Percentiles rank a stretch among this genome's conserved stretches.
These are phyloP conservation scores for Agrocybe chaxingu DNA, from an alignment of 768 basidiomycete genomes.

Conservation along the genomic window DNA sequence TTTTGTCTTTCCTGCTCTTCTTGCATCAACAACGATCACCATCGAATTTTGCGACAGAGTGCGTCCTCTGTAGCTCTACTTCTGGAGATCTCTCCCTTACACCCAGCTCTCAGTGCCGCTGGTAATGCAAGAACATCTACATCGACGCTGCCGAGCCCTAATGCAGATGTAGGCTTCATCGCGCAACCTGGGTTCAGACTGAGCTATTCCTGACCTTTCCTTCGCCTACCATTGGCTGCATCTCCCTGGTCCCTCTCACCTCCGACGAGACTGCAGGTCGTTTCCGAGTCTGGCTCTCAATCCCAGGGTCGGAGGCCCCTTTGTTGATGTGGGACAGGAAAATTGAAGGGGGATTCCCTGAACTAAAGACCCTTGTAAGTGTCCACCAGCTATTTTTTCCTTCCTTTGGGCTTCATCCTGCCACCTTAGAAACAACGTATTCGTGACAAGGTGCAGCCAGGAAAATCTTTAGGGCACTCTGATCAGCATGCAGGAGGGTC, in stretches of 20 bases:
- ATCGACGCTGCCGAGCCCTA: background rate
- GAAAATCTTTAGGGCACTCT: conserved; percentile 83
- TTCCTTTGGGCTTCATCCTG: background rate
- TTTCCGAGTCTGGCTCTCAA: conserved; percentile 85
- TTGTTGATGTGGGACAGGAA: conserved; percentile 87
- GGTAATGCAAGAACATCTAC: conserved; percentile 40
- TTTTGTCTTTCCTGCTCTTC: conserved; percentile 52
- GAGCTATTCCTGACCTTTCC: conserved; percentile 92
- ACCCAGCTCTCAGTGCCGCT: conserved; percentile 59
- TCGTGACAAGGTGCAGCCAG: conserved; percentile 80
- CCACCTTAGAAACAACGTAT: conserved; percentile 78
- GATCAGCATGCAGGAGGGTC: conserved; percentile 46
- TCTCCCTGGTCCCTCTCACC: conserved; percentile 73
- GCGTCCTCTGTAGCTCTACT: conserved; percentile 24
- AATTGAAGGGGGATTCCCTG: conserved; percentile 87
- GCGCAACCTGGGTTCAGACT: conserved; percentile 92
- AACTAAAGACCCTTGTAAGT: conserved; percentile 78
- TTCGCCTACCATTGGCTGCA: conserved; percentile 62
- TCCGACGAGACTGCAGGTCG: conserved; percentile 83
- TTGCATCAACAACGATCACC: conserved; percentile 50
- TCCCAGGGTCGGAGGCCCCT: conserved; percentile 30
- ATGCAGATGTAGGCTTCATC: conserved; percentile 66
- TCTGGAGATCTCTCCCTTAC: background rate
- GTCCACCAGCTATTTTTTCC: background rate
- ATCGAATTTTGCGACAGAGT: conserved; percentile 95